Conservation (phyloP, 2,329 filamentous ascomycete genomes). For the Colletotrichum camelliae region DNA sequence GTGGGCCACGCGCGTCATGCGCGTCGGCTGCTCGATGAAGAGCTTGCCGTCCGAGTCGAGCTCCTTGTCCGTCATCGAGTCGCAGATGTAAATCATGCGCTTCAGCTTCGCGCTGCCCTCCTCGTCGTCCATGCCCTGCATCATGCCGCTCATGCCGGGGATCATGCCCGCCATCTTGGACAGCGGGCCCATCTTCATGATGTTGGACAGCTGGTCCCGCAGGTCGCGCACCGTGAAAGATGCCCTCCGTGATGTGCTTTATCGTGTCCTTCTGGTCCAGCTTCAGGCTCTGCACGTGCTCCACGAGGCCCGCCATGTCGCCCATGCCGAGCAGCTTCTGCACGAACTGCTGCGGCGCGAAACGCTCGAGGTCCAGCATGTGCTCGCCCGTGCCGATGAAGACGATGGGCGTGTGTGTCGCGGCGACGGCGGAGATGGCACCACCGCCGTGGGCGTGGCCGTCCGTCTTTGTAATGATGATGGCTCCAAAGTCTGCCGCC, state of each 20-base stretch:
- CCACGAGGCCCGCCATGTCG: slow-evolving; percentile 91
- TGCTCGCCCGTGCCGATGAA: slow-evolving; percentile 98
- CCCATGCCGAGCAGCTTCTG: slow-evolving; percentile 96
- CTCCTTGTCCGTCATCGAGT: slow-evolving; percentile 97
- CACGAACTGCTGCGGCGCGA: slow-evolving; percentile 91
- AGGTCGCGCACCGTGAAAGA: slow-evolving; percentile 96
- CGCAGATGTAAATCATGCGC: slow-evolving; percentile 98
- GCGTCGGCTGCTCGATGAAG: slow-evolving; percentile 88
- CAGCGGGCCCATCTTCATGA: slow-evolving; percentile 99
- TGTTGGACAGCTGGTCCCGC: slow-evolving; percentile 93
- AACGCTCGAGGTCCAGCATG: slow-evolving; percentile 92
- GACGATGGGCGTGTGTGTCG: slow-evolving; percentile 95
- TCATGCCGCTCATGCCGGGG: slow-evolving; percentile 90
- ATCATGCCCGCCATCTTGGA: slow-evolving; percentile 99
- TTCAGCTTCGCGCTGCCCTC: slow-evolving; percentile 93
- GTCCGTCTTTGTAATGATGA: slow-evolving; percentile 99
- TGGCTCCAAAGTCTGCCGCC: slow-evolving; percentile 94
- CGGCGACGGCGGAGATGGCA: slow-evolving; percentile 95
- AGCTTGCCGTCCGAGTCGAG: slow-evolving; percentile 95
- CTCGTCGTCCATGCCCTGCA: slow-evolving; percentile 96
- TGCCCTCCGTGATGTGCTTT: slow-evolving; percentile 97
- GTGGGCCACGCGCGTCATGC: slow-evolving; percentile 89
- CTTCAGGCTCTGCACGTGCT: slow-evolving; percentile 95
- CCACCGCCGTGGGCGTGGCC: slow-evolving; percentile 95
- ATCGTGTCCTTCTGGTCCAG: slow-evolving; percentile 98